Conservation (phyloP, 2,329 filamentous ascomycete genomes). For the Diaporthe sp. region DNA sequence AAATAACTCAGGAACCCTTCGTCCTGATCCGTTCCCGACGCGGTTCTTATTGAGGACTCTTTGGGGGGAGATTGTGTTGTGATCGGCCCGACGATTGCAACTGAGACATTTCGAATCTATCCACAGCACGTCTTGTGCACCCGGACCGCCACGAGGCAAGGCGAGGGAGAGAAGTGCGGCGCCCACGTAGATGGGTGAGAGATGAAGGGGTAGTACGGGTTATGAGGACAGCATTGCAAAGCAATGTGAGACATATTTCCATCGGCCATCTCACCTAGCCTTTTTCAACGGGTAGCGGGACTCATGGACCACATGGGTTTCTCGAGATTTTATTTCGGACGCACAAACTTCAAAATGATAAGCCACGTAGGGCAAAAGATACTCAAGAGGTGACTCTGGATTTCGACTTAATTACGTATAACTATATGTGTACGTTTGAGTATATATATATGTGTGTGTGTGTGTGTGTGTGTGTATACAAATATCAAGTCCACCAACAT, state of each 20-base stretch:
- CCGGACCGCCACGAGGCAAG: background rate
- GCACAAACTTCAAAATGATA: background rate
- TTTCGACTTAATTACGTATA: background rate
- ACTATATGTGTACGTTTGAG: background rate
- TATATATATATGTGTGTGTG: too few species aligned
- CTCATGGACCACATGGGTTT: background rate
- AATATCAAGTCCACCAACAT: background rate
- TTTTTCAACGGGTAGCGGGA: background rate
- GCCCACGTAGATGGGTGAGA: background rate
- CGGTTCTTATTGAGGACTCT: background rate
- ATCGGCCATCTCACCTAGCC: background rate
- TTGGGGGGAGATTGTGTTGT: slow-evolving; percentile 8
- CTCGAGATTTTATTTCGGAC: background rate
- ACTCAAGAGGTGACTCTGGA: background rate
- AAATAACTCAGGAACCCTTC: background rate
- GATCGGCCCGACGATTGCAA: slow-evolving; percentile 13
- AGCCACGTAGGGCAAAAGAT: background rate
- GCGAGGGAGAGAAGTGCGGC: slow-evolving; percentile 1
- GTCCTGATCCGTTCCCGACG: background rate
- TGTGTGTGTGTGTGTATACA: too few species aligned
- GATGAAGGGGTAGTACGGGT: slow-evolving; percentile 14
- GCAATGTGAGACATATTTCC: background rate
- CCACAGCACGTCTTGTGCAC: slow-evolving; percentile 11
- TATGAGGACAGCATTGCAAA: background rate
- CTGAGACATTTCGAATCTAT: slow-evolving; percentile 25